Evolutionary conservation across 176 grass and related monocot species (phyloP).

Genomic region (Avena sativa): DNA sequence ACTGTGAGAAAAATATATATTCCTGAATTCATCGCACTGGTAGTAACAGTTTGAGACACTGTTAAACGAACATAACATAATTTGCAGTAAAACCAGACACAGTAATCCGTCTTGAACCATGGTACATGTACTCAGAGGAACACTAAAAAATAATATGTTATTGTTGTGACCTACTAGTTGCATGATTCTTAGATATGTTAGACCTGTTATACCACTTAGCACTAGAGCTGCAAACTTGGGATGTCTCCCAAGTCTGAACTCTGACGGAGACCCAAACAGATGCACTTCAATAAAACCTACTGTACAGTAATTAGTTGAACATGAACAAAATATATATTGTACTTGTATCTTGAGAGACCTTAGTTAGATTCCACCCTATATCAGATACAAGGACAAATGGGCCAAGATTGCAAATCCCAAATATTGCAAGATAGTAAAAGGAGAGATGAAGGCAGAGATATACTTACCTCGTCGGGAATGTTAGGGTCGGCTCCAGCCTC

Average conservation of each 20-base stretch:
- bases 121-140: background rate
- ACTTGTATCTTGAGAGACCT: background rate
- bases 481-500: slow-evolving; percentile 53
- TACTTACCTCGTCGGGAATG: slow-evolving; percentile 30
- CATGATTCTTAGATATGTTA: background rate
- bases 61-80: background rate
- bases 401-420: background rate
- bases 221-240: slow-evolving; percentile 1
- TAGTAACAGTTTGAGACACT: background rate
- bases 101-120: background rate
- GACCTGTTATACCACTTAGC: background rate
- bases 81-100: background rate
- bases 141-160: background rate
- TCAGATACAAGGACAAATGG: background rate
- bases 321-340: background rate
- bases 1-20: background rate
- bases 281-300: background rate
- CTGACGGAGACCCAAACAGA: slow-evolving; percentile 3
- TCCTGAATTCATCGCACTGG: background rate
- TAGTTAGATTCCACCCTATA: background rate
- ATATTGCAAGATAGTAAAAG: background rate
- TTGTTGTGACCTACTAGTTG: background rate
- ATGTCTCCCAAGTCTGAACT: background rate
- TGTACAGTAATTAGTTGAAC: background rate
- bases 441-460: background rate